Evolutionary conservation across 2,329 filamentous ascomycete species (phyloP).

Genomic region (Drechslerella coelobrocha): DNA sequence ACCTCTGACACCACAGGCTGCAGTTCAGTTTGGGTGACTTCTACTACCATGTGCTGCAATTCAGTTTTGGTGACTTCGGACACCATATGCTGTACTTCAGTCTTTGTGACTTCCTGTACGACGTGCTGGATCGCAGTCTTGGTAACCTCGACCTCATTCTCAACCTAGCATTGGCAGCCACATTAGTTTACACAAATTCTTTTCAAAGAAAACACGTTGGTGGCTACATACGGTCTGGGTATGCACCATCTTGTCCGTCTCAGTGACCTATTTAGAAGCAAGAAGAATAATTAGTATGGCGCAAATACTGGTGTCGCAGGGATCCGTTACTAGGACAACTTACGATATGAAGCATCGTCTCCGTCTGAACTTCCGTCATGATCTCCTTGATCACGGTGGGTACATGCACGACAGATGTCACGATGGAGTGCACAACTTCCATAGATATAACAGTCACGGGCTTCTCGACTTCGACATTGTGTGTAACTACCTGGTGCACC

Average conservation of each 20-base stretch:
- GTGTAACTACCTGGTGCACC: constrained; percentile 34
- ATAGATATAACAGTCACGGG: constrained; percentile 39
- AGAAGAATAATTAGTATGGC: not conserved
- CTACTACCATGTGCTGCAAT: too few relatives aligned
- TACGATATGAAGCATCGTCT: constrained; percentile 28
- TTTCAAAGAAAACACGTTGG: too few relatives aligned
- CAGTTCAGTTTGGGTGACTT: too few relatives aligned
- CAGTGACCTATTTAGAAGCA: not conserved
- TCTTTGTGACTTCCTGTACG: constrained; percentile 31
- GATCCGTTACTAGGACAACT: constrained; percentile 7
- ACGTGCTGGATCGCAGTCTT: constrained; percentile 29
- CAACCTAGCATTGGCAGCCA: not conserved
- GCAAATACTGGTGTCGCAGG: too few relatives aligned
- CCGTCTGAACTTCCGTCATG: constrained; percentile 27
- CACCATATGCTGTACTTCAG: constrained; percentile 22
- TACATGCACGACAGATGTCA: constrained; percentile 31
- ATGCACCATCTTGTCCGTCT: not conserved
- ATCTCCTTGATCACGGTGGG: constrained; percentile 29
- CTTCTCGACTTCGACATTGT: constrained; percentile 31
- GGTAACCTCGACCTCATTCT: constrained; percentile 24
- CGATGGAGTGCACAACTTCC: constrained; percentile 26
- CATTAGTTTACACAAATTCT: not conserved
- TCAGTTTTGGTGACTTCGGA: constrained; percentile 29
- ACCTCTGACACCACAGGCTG: too few relatives aligned
- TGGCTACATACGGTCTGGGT: not conserved